Base-by-base conservation (phyloP, 1,139 yeast species). In the Yamadazyma taylorii region DNA sequence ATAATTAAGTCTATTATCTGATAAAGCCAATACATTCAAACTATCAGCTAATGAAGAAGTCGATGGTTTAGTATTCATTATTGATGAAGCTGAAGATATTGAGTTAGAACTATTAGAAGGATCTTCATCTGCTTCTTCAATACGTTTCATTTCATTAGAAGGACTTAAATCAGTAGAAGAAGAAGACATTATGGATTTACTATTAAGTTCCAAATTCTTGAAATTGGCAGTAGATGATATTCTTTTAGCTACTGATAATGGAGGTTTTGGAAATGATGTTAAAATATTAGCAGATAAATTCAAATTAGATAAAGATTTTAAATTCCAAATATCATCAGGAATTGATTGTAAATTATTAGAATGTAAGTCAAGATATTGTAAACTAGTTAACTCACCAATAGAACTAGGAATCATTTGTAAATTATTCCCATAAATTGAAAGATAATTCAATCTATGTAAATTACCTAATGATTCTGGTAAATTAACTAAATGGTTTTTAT, bases 1-100 rank as follows among this genome's bases (percentile, higher is more conserved):
- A 53, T 89, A 96, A 31, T 74, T 76, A 30, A 94, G 72, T 44
- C 90, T 80, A 58, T 94, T 92, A 55, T 92, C 98, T 10, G 95
- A 85, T 24, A 87, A 68, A 27, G 80, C 73, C 35, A 94, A 71
- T 21, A 71, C 65, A 42, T 73, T 59, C 42, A 89, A 64, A 30
- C 84, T 71, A 36, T 70, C 75, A 1, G 78, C 71, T 37, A 81
- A 60, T 3, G 78, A 60, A 2, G n/a, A n/a, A n/a, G n/a, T n/a
- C n/a, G 53, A 41, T 1, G 65, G 50, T 8, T 35, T 8, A 10
- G 26, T 32, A 12, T 5, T 24, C 12, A 21, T 12, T 19, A 25
- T 19, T n/a, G 34, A 13, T 13, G 17, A 21, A 9, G 31, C 14
- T 7, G 39, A 35, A 11, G 36, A 25, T 11, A 16, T 17, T 9